These are phyloP conservation scores for Allium fistulosum DNA, from an alignment of 106 monocot species.

Conservation along the genomic window DNA sequence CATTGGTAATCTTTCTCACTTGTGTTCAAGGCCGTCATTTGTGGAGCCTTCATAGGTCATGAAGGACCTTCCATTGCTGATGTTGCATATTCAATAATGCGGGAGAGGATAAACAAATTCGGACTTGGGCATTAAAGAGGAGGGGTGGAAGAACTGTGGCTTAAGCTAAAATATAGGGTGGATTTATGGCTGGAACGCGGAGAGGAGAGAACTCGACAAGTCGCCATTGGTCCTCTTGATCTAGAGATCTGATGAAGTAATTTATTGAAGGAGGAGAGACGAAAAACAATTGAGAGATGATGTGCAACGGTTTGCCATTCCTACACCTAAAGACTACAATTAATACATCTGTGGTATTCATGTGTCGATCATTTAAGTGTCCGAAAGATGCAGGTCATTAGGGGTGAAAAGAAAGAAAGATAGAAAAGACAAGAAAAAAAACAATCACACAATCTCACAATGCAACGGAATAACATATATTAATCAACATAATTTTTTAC, in stretches of 20 bases:
- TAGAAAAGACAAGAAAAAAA: no score
- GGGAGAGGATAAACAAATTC: conserved; percentile 42
- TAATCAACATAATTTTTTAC: no score
- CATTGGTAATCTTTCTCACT: conserved; percentile 73
- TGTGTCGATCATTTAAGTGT: no score
- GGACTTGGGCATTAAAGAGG: conserved; percentile 43
- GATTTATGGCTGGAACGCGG: conserved; percentile 29
- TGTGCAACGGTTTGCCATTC: no score
- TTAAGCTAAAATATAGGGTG: conserved; percentile 16
- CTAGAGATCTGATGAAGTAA: conserved; percentile 1
- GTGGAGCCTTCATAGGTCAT: not conserved
- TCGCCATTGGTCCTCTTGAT: conserved; percentile 38
- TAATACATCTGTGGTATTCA: no score
- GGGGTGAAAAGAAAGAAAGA: no score
- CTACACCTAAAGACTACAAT: no score
- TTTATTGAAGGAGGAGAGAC: no score
- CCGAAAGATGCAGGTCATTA: no score
- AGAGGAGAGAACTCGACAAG: conserved; percentile 55
- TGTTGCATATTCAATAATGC: conserved; percentile 41
- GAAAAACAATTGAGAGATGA: not conserved
- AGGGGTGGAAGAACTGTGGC: conserved; percentile 10
- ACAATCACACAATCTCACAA: no score
- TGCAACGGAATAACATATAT: no score
- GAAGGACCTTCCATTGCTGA: conserved; percentile 20
- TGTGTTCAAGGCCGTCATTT: not conserved